phyloP scores from a whole-genome alignment of 148 eudicot species.

The Pouteria glomerata region DNA sequence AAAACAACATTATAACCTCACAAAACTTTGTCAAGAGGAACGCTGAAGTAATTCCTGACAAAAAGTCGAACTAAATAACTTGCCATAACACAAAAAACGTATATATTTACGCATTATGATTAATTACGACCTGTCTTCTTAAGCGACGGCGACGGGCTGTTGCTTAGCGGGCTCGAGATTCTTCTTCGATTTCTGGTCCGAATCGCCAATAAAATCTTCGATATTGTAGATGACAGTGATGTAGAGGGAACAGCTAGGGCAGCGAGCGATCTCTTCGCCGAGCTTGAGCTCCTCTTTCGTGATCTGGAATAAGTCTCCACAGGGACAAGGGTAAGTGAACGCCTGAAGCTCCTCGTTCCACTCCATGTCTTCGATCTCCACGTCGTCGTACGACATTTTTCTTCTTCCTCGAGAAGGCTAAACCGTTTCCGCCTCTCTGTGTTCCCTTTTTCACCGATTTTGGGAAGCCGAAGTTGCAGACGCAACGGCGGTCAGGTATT shows the following conservation, averaged over 20 bases:
- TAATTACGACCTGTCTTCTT: conserved; percentile 9
- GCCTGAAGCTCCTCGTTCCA: conserved; percentile 81
- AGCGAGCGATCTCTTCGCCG: conserved; percentile 92
- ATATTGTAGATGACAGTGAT: conserved; percentile 78
- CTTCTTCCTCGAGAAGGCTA: not conserved
- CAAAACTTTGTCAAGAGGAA: no score
- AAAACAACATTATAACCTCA: no score
- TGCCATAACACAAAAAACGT: not conserved
- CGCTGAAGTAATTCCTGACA: no score
- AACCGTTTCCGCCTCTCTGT: no score
- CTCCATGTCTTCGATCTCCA: conserved; percentile 99
- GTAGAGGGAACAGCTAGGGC: conserved; percentile 91
- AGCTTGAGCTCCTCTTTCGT: conserved; percentile 69
- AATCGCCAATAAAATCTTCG: conserved; percentile 50
- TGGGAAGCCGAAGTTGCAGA: no score
- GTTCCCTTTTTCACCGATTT: no score
- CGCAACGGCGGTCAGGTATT: no score
- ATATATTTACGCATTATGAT: not conserved
- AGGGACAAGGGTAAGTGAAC: conserved; percentile 84
- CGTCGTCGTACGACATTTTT: conserved; percentile 86
- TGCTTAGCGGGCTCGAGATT: conserved; percentile 42
- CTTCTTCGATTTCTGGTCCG: conserved; percentile 20
- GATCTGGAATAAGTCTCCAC: conserved; percentile 88
- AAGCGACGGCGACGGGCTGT: conserved; percentile 64
- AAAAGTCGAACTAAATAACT: not conserved